Evolutionary conservation across 2,329 filamentous ascomycete species (phyloP).

Genomic region (Fusarium dlaminii): DNA sequence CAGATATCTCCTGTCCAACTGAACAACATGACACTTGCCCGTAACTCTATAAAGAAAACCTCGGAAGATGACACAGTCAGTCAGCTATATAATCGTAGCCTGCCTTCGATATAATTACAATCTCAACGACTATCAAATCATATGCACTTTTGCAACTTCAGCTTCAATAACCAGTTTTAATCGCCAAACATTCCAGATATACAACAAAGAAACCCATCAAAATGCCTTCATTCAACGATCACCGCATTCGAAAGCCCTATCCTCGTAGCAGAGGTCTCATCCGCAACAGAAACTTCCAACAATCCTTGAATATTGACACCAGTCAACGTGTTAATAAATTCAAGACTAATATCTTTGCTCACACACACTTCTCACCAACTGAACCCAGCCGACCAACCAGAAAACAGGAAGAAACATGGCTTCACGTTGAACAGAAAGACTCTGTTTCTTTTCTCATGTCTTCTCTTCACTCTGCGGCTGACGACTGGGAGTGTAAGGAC

Average conservation of each 20-base stretch:
- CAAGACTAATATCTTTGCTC: neutral
- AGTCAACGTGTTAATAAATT: neutral
- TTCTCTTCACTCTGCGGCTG: neutral
- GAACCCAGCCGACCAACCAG: neutral
- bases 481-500: constrained; percentile 10
- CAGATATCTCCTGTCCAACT: neutral
- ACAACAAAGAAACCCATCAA: neutral
- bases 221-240: neutral
- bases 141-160: neutral
- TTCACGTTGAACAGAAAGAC: neutral
- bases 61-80: neutral
- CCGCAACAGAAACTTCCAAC: neutral
- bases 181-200: too few relatives aligned
- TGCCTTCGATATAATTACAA: neutral
- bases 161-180: neutral
- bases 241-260: neutral
- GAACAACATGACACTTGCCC: neutral
- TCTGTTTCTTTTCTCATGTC: neutral
- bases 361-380: neutral
- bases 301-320: neutral
- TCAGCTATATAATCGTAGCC: neutral
- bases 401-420: neutral
- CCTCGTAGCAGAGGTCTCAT: neutral
- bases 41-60: neutral
- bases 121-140: neutral